Base-by-base conservation (phyloP, 345 rosid genomes). In the Euphorbia tirucalli region DNA sequence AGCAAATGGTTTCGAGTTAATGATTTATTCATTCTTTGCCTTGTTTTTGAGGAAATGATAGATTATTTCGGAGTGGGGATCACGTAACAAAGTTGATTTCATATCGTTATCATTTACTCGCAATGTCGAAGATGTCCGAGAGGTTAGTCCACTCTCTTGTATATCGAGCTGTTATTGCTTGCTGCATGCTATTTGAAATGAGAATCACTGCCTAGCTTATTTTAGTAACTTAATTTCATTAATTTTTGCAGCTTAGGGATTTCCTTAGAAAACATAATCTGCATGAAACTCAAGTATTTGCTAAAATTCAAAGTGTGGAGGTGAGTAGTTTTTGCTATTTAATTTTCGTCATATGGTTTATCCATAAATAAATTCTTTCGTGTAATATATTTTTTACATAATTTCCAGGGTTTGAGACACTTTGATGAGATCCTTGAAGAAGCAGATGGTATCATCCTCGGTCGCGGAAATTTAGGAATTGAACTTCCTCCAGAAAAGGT, bases 401-500 rank as follows among this genome's bases (percentile, higher is more conserved):
- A 3, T 44, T 56, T 44, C 50, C 60, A 81, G 84, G 84, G 81
- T 22, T 68, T 77, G 74, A 74, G 49, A 52, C 71, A 81, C 52
- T 81, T 81, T 30, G 69, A 77, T 43, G 84, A 81, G 71, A 81
- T 81, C 18, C 75, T 81, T 31, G 58, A 71, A 22, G 78, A 74
- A 67, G 81, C 84, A 61, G 84, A 81, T 65, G 84, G 84, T 10
- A 74, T 81, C 56, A 77, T 81, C 68, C 76, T 81, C 52, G 75
- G 75, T 15, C 80, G 84, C 28, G 84, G 84, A 48, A 81, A 81
- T 60, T 69, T 81, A n/a, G 84, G 84, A 62, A 81, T 81, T 1
- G 81, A 81, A n/a, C 69, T 81, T 30, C 84, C 84, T 7, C 81
- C 84, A 16, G 84, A 81, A 65, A 81, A 81, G 79, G 84, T 76